Conservation (phyloP, 768 basidiomycete species). For the Mycena galericulata region DNA sequence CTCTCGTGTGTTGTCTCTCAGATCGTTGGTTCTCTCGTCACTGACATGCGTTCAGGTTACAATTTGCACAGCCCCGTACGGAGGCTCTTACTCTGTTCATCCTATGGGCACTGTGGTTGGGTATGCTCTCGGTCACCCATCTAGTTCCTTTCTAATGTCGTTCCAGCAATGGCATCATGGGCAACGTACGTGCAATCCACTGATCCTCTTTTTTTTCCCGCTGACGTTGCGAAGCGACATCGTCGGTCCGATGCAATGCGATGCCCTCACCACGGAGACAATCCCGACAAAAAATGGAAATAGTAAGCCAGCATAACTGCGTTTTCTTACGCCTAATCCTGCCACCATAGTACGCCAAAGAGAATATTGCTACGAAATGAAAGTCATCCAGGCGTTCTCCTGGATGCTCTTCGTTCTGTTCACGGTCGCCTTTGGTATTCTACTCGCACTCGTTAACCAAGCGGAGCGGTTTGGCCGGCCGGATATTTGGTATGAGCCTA, state of each 20-base stretch:
- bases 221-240: slow-evolving; percentile 64
- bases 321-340: slow-evolving; percentile 19
- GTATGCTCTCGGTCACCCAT: slow-evolving; percentile 52
- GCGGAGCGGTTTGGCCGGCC: slow-evolving; percentile 67
- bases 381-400: slow-evolving; percentile 81
- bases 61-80: slow-evolving; percentile 76
- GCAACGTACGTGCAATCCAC: slow-evolving; percentile 60
- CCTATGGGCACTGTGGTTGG: slow-evolving; percentile 75
- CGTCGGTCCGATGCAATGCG: slow-evolving; percentile 74
- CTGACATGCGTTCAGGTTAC: slow-evolving; percentile 57
- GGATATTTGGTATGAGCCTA: slow-evolving; percentile 70
- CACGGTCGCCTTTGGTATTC: slow-evolving; percentile 62
- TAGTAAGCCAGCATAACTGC: slow-evolving; percentile 50
- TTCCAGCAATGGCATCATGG: slow-evolving; percentile 80
- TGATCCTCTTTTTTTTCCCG: slow-evolving; percentile 1
- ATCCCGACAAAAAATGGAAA: slow-evolving; percentile 64
- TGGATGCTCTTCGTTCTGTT: slow-evolving; percentile 76
- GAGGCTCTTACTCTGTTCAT: slow-evolving; percentile 69
- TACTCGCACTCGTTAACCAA: slow-evolving; percentile 66
- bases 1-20: slow-evolving; percentile 58
- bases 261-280: slow-evolving; percentile 54
- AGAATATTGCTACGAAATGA: slow-evolving; percentile 83
- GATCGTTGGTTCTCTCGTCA: neutral
- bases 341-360: slow-evolving; percentile 60
- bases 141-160: slow-evolving; percentile 11